Conservation (phyloP, 768 basidiomycete genomes). For the Coprinopsis cinerea region DNA sequence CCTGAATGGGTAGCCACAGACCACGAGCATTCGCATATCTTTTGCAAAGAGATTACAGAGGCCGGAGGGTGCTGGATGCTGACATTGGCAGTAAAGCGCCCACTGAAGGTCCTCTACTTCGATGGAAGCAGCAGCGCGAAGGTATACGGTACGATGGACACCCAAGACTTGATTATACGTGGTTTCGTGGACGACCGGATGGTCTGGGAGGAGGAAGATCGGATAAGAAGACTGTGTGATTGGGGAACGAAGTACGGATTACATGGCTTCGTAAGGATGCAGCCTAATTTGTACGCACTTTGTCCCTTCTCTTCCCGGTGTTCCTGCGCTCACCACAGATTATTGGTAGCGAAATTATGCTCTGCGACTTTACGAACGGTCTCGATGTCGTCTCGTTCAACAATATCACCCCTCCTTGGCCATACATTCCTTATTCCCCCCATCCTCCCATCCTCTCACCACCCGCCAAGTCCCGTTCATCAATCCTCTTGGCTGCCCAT, state of each 20-base stretch:
- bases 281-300: conserved; percentile 46
- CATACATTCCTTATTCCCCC: neutral
- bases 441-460: too few relatives aligned
- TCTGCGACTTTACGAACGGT: conserved; percentile 39
- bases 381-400: conserved; percentile 17
- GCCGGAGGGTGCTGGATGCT: conserved; percentile 32
- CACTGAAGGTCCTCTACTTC: conserved; percentile 44
- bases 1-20: conserved; percentile 35
- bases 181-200: conserved; percentile 21
- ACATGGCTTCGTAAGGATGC: conserved; percentile 49
- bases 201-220: conserved; percentile 24
- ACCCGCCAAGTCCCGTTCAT: too few relatives aligned
- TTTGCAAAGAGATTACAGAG: conserved; percentile 22
- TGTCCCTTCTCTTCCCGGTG: neutral
- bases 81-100: conserved; percentile 30
- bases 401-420: neutral
- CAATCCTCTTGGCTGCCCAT: too few relatives aligned
- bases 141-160: conserved; percentile 38
- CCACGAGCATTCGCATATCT: conserved; percentile 34
- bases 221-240: conserved; percentile 34
- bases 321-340: neutral
- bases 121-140: conserved; percentile 47
- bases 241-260: conserved; percentile 36
- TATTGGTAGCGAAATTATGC: conserved; percentile 44
- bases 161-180: conserved; percentile 44